These are phyloP conservation scores for Sanghuangporus baumii DNA, from an alignment of 1,284 basidiomycete genomes.

Conservation along the genomic window DNA sequence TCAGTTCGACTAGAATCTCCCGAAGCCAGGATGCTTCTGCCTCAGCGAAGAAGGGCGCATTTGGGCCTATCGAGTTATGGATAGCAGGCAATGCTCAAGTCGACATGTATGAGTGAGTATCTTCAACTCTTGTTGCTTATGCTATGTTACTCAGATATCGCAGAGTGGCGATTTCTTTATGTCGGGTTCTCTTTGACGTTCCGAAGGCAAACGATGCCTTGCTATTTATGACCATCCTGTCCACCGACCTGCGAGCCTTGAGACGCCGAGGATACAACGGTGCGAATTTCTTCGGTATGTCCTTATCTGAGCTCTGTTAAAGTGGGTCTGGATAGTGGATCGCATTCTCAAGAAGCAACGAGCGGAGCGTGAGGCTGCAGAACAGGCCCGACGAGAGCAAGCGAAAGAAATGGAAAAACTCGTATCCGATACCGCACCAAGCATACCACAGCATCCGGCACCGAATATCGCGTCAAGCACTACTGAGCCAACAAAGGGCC, in stretches of 20 bases:
- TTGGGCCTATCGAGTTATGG: conserved; percentile 69
- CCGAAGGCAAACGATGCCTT: conserved; percentile 80
- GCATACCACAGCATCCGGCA: conserved; percentile 5
- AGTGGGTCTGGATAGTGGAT: conserved; percentile 54
- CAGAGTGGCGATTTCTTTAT: conserved; percentile 78
- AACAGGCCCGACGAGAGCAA: conserved; percentile 35
- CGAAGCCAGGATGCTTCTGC: conserved; percentile 71
- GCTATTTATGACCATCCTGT: conserved; percentile 89
- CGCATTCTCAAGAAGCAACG: conserved; percentile 85
- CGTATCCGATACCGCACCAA: conserved; percentile 12
- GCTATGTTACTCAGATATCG: conserved; percentile 3
- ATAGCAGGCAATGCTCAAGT: conserved; percentile 68
- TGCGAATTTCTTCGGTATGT: conserved; percentile 25
- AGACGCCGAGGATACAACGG: conserved; percentile 85
- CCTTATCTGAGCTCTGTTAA: not conserved
- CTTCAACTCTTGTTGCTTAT: conserved; percentile 19
- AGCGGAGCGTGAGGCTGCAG: conserved; percentile 62
- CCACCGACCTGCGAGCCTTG: conserved; percentile 81
- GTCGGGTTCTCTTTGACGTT: conserved; percentile 67
- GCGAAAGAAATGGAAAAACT: conserved; percentile 22
- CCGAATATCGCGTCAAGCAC: conserved; percentile 3
- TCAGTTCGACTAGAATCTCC: conserved; percentile 42
- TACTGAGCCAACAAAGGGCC: not conserved
- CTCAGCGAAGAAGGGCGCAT: conserved; percentile 52
- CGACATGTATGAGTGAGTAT: conserved; percentile 90